These are phyloP conservation scores for Cryptococcus sp. DNA, from an alignment of 1,284 basidiomycete species.

Conservation along the genomic window DNA sequence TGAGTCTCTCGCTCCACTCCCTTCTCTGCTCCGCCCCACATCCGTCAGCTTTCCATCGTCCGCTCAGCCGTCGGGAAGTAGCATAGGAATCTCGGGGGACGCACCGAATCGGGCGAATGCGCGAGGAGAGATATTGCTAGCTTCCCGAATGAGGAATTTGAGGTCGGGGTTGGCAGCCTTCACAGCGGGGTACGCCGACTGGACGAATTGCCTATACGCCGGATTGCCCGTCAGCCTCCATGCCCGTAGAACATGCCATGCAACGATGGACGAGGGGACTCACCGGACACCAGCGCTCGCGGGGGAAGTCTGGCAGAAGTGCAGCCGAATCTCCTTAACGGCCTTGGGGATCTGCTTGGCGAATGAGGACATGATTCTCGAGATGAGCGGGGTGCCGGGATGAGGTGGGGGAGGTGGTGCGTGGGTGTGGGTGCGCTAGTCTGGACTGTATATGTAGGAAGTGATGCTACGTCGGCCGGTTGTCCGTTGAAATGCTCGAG, in stretches of 20 bases:
- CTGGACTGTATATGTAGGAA: too few species aligned
- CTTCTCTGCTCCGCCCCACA: conserved; percentile 32
- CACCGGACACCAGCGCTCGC: conserved; percentile 81
- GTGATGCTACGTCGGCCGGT: too few species aligned
- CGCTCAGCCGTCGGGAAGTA: not conserved
- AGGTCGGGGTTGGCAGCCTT: conserved; percentile 87
- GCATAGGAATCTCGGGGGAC: conserved; percentile 45
- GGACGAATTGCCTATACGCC: conserved; percentile 69
- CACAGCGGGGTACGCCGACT: conserved; percentile 71
- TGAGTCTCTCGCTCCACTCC: conserved; percentile 44
- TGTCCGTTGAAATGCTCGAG: too few species aligned
- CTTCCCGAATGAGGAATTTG: conserved; percentile 85
- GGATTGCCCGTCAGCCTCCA: not conserved
- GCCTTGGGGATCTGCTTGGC: conserved; percentile 75
- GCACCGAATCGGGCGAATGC: conserved; percentile 87
- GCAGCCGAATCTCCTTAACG: conserved; percentile 77
- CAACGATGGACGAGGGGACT: conserved; percentile 32
- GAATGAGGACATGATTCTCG: conserved; percentile 50
- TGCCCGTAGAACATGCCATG: not conserved
- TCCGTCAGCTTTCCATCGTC: not conserved
- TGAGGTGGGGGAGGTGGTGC: too few species aligned
- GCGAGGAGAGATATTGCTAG: conserved; percentile 79
- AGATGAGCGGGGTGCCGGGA: not conserved
- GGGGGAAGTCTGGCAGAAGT: conserved; percentile 75
- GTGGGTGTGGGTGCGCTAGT: too few species aligned